Percentiles rank a stretch among this genome's conserved stretches.
These are phyloP conservation scores for Isatis tinctoria DNA, from an alignment of 345 rosid species.

Conservation along the genomic window DNA sequence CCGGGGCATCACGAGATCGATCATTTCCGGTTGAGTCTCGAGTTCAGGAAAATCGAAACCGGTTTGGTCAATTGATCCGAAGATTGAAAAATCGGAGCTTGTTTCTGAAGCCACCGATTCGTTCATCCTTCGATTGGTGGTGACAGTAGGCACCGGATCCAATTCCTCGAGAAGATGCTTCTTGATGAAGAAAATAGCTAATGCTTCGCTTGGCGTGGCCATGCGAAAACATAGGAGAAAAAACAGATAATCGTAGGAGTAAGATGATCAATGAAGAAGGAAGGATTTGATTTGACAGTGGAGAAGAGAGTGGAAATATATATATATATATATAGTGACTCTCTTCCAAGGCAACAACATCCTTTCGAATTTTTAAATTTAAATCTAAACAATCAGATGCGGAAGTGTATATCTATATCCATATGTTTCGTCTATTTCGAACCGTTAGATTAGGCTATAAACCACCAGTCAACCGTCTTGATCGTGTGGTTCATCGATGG, in stretches of 20 bases:
- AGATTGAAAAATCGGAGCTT: constrained; percentile 23
- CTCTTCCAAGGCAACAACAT: constrained; percentile 19
- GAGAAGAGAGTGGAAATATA: constrained; percentile 15
- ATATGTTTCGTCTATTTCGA: background rate
- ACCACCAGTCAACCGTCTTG: constrained; percentile 7
- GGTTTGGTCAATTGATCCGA: constrained; percentile 13
- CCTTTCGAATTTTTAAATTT: background rate
- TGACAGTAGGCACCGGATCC: constrained; percentile 29
- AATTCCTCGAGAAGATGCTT: constrained; percentile 52
- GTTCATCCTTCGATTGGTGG: constrained; percentile 18
- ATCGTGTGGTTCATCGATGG: constrained; percentile 26
- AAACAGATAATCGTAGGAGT: background rate
- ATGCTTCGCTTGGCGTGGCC: constrained; percentile 39
- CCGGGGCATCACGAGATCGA: constrained; percentile 33
- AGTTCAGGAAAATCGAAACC: constrained; percentile 24
- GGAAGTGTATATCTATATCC: background rate
- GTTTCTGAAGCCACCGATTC: constrained; percentile 19
- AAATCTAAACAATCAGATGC: background rate
- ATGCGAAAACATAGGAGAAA: constrained; percentile 12
- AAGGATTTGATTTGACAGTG: constrained; percentile 18
- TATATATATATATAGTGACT: constrained; percentile 8
- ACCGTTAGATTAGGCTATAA: background rate
- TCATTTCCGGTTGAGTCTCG: constrained; percentile 43
- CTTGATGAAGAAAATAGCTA: constrained; percentile 47
- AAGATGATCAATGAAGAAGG: background rate